A percentile compares a stretch with the other conserved stretches of the same genome.
Conservation (phyloP, 306 rosid genomes). For the Vachellia collinsii region DNA sequence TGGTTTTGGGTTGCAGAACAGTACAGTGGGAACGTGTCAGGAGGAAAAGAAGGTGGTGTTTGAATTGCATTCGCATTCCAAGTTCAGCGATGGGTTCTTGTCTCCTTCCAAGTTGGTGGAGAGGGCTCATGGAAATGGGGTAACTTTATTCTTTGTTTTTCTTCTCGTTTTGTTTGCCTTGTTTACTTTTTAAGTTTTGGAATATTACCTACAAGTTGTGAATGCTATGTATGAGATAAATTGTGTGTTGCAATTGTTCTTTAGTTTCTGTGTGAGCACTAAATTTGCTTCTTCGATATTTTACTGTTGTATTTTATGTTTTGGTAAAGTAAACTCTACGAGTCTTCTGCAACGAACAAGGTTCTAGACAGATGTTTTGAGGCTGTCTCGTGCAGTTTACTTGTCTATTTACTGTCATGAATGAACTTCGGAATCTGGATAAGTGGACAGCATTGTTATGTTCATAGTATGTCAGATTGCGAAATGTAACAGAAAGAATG, state of each 20-base stretch:
- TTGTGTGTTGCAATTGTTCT: neutral
- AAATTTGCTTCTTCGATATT: neutral
- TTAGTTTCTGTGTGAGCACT: neutral
- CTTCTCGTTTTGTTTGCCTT: neutral
- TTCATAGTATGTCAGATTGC: slow-evolving; percentile 10
- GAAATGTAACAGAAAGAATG: neutral
- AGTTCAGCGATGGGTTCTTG: slow-evolving; percentile 92
- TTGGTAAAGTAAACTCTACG: neutral
- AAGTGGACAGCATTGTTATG: neutral
- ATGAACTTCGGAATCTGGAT: neutral
- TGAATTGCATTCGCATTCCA: slow-evolving; percentile 92
- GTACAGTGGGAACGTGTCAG: slow-evolving; percentile 48
- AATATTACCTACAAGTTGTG: neutral
- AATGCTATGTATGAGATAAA: neutral
- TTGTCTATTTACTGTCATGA: neutral
- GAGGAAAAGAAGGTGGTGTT: slow-evolving; percentile 57
- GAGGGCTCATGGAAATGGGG: slow-evolving; percentile 87
- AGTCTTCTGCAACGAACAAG: neutral
- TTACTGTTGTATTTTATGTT: neutral
- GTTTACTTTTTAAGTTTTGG: neutral
- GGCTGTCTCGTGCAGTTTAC: neutral
- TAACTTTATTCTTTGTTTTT: slow-evolving; percentile 47
- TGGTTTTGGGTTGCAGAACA: slow-evolving; percentile 68
- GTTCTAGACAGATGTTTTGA: neutral
- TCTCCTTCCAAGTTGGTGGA: slow-evolving; percentile 90